phyloP scores from a whole-genome alignment of 2,329 filamentous ascomycete genomes.

The Colletotrichum sp. region DNA sequence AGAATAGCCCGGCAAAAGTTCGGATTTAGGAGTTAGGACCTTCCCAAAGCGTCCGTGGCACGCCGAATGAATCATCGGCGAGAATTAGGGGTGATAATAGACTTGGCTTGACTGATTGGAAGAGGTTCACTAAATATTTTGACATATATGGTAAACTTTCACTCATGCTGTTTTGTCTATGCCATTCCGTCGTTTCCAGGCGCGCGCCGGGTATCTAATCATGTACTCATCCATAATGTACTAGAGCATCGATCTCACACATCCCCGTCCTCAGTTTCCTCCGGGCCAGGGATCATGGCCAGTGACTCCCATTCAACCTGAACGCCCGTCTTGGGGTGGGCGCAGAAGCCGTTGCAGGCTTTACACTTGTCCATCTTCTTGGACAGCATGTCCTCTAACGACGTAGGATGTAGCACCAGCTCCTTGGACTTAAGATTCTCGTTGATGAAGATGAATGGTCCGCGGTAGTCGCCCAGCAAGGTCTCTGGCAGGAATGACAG shows the following conservation, averaged over 20 bases:
- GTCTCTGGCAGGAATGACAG: slow-evolving; percentile 13
- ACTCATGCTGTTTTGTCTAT: background rate
- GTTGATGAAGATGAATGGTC: slow-evolving; percentile 21
- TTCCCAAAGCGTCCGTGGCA: background rate
- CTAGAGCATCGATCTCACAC: background rate
- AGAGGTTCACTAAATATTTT: background rate
- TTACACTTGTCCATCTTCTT: slow-evolving; percentile 20
- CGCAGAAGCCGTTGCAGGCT: slow-evolving; percentile 17
- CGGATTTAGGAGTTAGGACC: background rate
- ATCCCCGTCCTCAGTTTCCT: background rate
- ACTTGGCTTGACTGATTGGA: background rate
- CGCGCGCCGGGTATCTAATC: slow-evolving; percentile 9
- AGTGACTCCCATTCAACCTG: background rate
- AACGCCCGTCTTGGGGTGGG: slow-evolving; percentile 1
- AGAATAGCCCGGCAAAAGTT: background rate
- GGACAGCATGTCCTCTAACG: slow-evolving; percentile 13
- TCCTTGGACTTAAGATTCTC: slow-evolving; percentile 27
- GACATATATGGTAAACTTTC: background rate
- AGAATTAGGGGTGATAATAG: background rate
- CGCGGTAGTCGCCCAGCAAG: slow-evolving; percentile 8
- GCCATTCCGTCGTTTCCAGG: background rate
- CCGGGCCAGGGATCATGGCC: background rate
- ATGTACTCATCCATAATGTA: slow-evolving; percentile 4
- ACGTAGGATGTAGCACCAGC: slow-evolving; percentile 16
- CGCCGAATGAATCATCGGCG: slow-evolving; percentile 11